Base-by-base conservation (phyloP, 768 basidiomycete species). In the Coprinopsis cinerea region DNA sequence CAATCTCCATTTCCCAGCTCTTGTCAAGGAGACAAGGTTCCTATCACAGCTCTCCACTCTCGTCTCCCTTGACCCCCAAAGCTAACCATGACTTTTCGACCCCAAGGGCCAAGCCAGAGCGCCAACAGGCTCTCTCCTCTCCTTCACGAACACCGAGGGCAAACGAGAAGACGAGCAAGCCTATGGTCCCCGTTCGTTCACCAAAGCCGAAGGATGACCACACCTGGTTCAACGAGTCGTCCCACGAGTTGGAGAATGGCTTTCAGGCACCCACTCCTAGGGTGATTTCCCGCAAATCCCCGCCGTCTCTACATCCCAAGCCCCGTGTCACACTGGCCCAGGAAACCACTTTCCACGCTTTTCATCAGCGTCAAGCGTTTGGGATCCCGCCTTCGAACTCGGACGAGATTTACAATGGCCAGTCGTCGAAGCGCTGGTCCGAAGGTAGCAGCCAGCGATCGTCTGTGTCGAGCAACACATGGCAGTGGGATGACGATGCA, bases 341-440 rank as follows among this genome's bases (percentile, higher is more conserved):
- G 18, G 13, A 39, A 40, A 6, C 48, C 40, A 7, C 23, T 59
- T 22, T 59, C 65, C 32, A 70, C 14, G 73, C 75, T 26, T 70
- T 71, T 36, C 68, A 71, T 13, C 74, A 79, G 54, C 64, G 74
- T 36, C 65, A 66, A 52, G 76, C 73, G n/a, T 74, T 78, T 54
- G 80, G 79, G 4, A 75, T 81, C 40, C 70, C 69, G 3, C 64
- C 72, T 2, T 76, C 77, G 2, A 64, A 67, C 7, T 73, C 71
- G 11, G 70, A 73, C 15, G 67, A 62, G 34, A 53, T 60, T 9
- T 57, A 56, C 25, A 57, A 36, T 11, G 37, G 46, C 2, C 50
- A 59, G 27, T 48, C 52, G 23, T 43, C 42, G 18, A 48, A 53
- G 37, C 48, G 54, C 23, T 51, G 46, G 32, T 52, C 52, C 32